Percentiles rank a stretch among this genome's conserved stretches.
These are phyloP conservation scores for Puccinia coronata DNA, from an alignment of 1,284 basidiomycete species.

Conservation along the genomic window DNA sequence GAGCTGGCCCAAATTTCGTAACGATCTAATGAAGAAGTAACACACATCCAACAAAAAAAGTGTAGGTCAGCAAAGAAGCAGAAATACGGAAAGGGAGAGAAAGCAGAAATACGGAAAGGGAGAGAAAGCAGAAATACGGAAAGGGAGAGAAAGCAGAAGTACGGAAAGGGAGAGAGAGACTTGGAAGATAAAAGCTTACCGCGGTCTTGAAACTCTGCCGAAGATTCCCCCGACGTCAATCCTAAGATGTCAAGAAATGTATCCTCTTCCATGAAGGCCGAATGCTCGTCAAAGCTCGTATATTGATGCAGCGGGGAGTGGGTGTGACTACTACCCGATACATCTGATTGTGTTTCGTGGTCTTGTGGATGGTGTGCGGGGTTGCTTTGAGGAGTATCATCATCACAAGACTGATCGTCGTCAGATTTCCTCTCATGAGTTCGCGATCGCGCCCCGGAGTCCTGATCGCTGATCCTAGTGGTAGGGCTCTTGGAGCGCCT, in stretches of 20 bases:
- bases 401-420: too few species aligned
- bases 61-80: not conserved
- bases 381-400: slow-evolving; percentile 13
- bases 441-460: too few species aligned
- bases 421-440: too few species aligned
- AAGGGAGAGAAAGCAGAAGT: not conserved
- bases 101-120: too few species aligned
- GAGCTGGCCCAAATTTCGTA: not conserved
- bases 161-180: not conserved
- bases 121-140: not conserved
- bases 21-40: not conserved
- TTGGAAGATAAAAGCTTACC: too few species aligned
- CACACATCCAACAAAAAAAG: not conserved
- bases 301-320: not conserved
- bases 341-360: not conserved
- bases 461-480: too few species aligned
- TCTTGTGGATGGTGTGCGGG: not conserved
- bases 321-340: not conserved
- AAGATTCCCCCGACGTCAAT: slow-evolving; percentile 1
- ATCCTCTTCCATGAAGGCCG: not conserved
- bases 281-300: not conserved
- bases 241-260: not conserved
- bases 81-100: too few species aligned
- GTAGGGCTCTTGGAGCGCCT: too few species aligned
- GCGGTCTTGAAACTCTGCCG: not conserved